Conservation (phyloP, 352 stramenopile genomes). For the Phytophthora agathidicida region DNA sequence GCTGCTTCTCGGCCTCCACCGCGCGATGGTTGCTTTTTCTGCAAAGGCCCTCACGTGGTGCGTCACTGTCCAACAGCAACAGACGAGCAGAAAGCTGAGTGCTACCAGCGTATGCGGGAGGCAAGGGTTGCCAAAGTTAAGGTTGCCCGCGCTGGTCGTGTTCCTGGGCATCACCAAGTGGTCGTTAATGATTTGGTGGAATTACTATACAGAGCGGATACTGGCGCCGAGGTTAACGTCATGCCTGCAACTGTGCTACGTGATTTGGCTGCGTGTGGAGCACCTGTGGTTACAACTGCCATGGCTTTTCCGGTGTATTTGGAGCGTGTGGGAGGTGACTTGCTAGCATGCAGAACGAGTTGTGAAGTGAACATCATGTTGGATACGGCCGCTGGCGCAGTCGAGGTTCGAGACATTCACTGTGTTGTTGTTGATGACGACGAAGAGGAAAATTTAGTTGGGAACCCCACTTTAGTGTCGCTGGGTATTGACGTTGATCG, state of each 20-base stretch:
- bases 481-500: slow-evolving; percentile 7
- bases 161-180: neutral
- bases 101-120: neutral
- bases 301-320: neutral
- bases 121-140: slow-evolving; percentile 6
- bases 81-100: slow-evolving; percentile 3
- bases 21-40: slow-evolving; percentile 11
- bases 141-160: neutral
- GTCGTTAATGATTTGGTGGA: slow-evolving; percentile 12
- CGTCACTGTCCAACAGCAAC: slow-evolving; percentile 14
- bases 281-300: neutral
- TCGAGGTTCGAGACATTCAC: slow-evolving; percentile 9
- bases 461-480: neutral
- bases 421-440: slow-evolving; percentile 3
- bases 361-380: slow-evolving; percentile 10
- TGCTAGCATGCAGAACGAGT: neutral
- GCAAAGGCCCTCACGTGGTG: slow-evolving; percentile 5
- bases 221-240: slow-evolving; percentile 1
- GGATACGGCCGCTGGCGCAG: slow-evolving; percentile 8
- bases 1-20: too few species aligned
- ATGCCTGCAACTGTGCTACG: slow-evolving; percentile 2
- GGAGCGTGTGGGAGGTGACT: slow-evolving; percentile 6
- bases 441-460: slow-evolving; percentile 9
- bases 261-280: neutral
- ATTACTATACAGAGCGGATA: slow-evolving; percentile 2